These are phyloP conservation scores for Mycena leptocephala DNA, from an alignment of 768 basidiomycete genomes.

Conservation along the genomic window DNA sequence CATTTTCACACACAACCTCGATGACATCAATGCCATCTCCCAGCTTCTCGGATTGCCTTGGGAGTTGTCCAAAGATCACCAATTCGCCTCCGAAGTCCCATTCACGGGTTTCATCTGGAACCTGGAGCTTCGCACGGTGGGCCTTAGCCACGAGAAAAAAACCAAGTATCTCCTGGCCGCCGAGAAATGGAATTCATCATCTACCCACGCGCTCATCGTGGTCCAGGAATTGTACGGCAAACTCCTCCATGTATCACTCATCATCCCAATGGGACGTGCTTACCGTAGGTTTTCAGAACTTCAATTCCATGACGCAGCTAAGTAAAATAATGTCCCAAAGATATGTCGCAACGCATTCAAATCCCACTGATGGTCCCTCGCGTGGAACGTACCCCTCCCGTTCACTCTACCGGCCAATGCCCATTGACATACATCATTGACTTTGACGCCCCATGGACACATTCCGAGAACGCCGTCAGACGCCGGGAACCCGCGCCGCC, in stretches of 20 bases:
- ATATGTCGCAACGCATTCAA: slow-evolving; percentile 29
- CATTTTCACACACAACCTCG: slow-evolving; percentile 34
- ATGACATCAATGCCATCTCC: slow-evolving; percentile 39
- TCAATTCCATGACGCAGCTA: not conserved
- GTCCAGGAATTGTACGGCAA: slow-evolving; percentile 57
- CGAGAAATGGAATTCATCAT: not conserved
- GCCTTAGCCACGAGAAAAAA: not conserved
- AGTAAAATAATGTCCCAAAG: not conserved
- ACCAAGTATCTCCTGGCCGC: slow-evolving; percentile 15
- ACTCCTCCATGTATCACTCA: slow-evolving; percentile 50
- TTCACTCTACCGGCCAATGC: slow-evolving; percentile 7
- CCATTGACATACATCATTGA: slow-evolving; percentile 3
- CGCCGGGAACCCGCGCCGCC: not conserved
- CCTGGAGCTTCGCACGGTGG: not conserved
- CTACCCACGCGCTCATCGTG: slow-evolving; percentile 49
- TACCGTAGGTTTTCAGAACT: slow-evolving; percentile 48
- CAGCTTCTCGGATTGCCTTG: slow-evolving; percentile 38
- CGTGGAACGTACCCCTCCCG: slow-evolving; percentile 27
- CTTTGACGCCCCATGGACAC: slow-evolving; percentile 10
- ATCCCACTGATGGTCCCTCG: slow-evolving; percentile 42
- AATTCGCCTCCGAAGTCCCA: not conserved
- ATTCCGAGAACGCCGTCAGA: not conserved
- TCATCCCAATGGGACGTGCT: slow-evolving; percentile 51
- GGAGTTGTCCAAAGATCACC: slow-evolving; percentile 37
- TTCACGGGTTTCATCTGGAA: slow-evolving; percentile 46